Base-by-base conservation (phyloP, 2,329 filamentous ascomycete genomes). In the Arthroderma uncinatum region DNA sequence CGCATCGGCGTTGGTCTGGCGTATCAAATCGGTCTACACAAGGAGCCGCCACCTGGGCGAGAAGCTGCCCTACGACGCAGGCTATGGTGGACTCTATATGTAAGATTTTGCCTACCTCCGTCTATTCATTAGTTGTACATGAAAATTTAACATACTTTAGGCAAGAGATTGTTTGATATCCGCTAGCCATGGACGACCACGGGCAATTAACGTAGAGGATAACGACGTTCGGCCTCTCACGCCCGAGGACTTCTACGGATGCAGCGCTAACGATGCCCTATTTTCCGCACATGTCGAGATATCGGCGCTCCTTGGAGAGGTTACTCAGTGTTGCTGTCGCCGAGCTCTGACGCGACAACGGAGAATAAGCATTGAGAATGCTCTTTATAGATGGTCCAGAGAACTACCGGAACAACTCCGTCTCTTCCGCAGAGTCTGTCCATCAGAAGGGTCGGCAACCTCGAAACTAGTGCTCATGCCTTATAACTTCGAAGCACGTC, bases 11-110 rank as follows among this genome's bases (percentile, higher is more conserved):
- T 73, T 19, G 72, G 72, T 1, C 61, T 76, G 25, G 73, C 72
- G 1, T 73, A 74, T 63, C 73, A 76, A 56, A 67, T 75, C 57
- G 73, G 74, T 2, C 63, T 76, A n/a, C 73, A 76, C 58, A 68
- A 70, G 40, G 73, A 76, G 54, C 72, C 73, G 2, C 62, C 61
- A 2, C 63, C 63, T 3, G 68, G 66, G 53, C 60, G 64, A 23
- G 69, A 74, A 59, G 68, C 68, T 19, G 62, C 66, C 4, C 58
- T 74, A 9, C 65, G 73, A 52, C 69, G 68, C 54, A 65, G 72
- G 50, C 64, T 76, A 7, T 76, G 73, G 73, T 76, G 73, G 73
- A 72, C 71, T 16, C 60, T 75, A 16, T 71, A 72, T 42, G 71
- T 73, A 54, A 65, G 71, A 61, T 23, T 48, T 9, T 12, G 9